Conservation (phyloP, 305 asterid species). For the Ruellia speciosa region DNA sequence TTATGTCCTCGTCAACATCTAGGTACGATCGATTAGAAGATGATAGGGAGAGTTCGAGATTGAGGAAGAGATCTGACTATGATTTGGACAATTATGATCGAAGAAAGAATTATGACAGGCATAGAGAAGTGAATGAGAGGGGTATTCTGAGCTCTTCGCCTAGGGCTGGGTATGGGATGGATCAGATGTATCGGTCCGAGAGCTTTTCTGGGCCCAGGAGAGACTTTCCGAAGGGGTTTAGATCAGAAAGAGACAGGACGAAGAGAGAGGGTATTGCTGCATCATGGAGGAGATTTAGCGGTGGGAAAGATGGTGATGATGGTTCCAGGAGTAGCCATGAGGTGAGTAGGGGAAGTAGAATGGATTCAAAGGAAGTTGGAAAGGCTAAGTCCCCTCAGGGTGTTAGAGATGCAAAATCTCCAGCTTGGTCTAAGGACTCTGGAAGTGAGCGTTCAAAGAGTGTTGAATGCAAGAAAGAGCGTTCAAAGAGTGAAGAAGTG, state of each 20-base stretch:
- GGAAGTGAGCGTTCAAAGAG: conserved; percentile 87
- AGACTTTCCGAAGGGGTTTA: conserved; percentile 85
- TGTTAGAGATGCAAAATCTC: conserved; percentile 58
- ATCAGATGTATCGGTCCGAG: conserved; percentile 67
- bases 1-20: conserved; percentile 57
- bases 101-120: conserved; percentile 64
- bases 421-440: conserved; percentile 94
- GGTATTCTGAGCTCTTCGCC: conserved; percentile 68
- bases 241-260: conserved; percentile 93
- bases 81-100: conserved; percentile 62
- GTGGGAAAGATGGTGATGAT: conserved; percentile 71
- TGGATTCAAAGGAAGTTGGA: conserved; percentile 50
- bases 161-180: conserved; percentile 51
- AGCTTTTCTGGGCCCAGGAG: conserved; percentile 83
- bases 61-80: conserved; percentile 60
- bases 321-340: conserved; percentile 53
- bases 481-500: conserved; percentile 33
- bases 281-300: conserved; percentile 75
- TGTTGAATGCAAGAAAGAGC: conserved; percentile 50
- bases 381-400: conserved; percentile 64
- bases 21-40: conserved; percentile 76
- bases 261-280: conserved; percentile 71
- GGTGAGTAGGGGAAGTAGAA: conserved; percentile 43
- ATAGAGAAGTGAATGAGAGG: conserved; percentile 57
- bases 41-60: conserved; percentile 63